Percentiles rank a stretch among this genome's conserved stretches.
Evolutionary conservation across 1,284 basidiomycete genomes (phyloP).

Genomic region (Papiliotrema fonsecae): DNA sequence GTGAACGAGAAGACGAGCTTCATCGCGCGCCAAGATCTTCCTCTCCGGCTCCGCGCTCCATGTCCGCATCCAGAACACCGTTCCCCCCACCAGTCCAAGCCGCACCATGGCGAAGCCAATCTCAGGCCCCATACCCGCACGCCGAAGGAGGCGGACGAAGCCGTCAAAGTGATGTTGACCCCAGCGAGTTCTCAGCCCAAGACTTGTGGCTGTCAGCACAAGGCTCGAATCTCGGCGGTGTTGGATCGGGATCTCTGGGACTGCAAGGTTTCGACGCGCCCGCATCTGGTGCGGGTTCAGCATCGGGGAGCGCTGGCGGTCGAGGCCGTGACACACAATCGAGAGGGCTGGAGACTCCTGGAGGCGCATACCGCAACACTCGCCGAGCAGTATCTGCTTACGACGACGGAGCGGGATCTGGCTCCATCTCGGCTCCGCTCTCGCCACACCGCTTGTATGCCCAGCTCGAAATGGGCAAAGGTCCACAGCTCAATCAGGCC

Average conservation of each 20-base stretch:
- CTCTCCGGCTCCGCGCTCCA: slow-evolving; percentile 44
- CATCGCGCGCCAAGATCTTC: slow-evolving; percentile 47
- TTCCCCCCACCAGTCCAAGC: slow-evolving; percentile 20
- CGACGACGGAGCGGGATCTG: slow-evolving; percentile 30
- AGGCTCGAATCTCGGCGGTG: slow-evolving; percentile 37
- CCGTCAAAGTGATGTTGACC: slow-evolving; percentile 23
- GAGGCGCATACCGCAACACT: slow-evolving; percentile 14
- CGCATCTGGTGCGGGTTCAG: slow-evolving; percentile 1
- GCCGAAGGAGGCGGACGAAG: slow-evolving; percentile 23
- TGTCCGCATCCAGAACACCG: slow-evolving; percentile 30
- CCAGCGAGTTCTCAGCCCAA: slow-evolving; percentile 33
- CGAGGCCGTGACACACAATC: slow-evolving; percentile 28
- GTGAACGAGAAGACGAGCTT: slow-evolving; percentile 49
- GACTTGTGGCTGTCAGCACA: slow-evolving; percentile 45
- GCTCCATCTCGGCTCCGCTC: slow-evolving; percentile 45
- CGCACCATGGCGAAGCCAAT: slow-evolving; percentile 36
- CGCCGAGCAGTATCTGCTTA: slow-evolving; percentile 24
- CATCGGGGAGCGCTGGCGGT: background rate
- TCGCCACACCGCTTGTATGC: slow-evolving; percentile 43
- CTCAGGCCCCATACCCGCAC: slow-evolving; percentile 31
- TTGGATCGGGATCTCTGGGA: slow-evolving; percentile 22
- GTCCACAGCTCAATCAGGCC: slow-evolving; percentile 15
- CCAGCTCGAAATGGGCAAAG: slow-evolving; percentile 40
- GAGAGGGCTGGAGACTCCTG: slow-evolving; percentile 29
- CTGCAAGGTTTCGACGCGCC: slow-evolving; percentile 26